Evolutionary conservation across 768 basidiomycete species (phyloP).

Genomic region (Mycena venus): DNA sequence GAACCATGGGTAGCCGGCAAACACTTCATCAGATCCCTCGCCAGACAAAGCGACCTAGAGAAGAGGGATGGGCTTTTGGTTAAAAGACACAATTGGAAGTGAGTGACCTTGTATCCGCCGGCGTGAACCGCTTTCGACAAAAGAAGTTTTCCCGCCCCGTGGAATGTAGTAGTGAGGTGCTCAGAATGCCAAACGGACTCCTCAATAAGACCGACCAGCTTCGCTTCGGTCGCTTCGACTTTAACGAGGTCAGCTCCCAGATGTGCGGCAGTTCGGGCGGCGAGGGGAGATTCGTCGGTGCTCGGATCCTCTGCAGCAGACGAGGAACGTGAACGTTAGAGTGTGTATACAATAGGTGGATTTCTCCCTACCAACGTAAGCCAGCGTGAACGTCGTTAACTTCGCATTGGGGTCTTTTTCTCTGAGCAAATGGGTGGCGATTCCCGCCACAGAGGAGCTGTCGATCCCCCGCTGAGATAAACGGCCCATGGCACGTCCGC

Average conservation of each 20-base stretch:
- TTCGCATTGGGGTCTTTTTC: slow-evolving; percentile 29
- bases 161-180: slow-evolving; percentile 13
- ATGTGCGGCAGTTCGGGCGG: slow-evolving; percentile 4
- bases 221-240: slow-evolving; percentile 18
- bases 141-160: slow-evolving; percentile 31
- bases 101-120: slow-evolving; percentile 28
- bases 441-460: slow-evolving; percentile 29
- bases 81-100: too few species aligned
- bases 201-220: slow-evolving; percentile 21
- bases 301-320: slow-evolving; percentile 17
- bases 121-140: slow-evolving; percentile 24
- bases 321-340: too few species aligned
- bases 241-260: slow-evolving; percentile 21
- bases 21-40: slow-evolving; percentile 20
- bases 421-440: slow-evolving; percentile 21
- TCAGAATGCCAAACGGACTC: slow-evolving; percentile 34
- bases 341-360: too few species aligned
- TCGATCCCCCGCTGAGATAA: slow-evolving; percentile 36
- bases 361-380: slow-evolving; percentile 16
- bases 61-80: background rate
- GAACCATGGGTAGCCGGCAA: slow-evolving; percentile 12
- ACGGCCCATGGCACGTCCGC: slow-evolving; percentile 32
- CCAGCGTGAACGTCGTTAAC: slow-evolving; percentile 29
- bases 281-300: slow-evolving; percentile 26
- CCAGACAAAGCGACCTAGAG: slow-evolving; percentile 2